Percentiles rank a stretch among this genome's conserved stretches.
phyloP scores from a whole-genome alignment of 2,329 filamentous ascomycete species.

The Passalora sequoiae region DNA sequence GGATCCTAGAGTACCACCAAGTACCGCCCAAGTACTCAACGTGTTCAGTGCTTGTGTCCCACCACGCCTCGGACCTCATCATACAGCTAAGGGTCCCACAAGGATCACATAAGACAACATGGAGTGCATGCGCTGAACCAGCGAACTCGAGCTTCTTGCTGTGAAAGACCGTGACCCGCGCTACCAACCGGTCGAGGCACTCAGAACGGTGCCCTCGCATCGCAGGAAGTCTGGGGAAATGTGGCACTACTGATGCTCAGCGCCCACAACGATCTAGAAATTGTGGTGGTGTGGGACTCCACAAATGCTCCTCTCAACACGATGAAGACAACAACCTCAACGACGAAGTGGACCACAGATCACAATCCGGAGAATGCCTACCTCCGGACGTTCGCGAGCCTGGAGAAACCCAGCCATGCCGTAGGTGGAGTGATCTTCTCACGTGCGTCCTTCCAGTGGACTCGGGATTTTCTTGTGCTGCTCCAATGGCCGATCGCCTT shows the following conservation, averaged over 20 bases:
- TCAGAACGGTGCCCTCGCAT: too few species aligned
- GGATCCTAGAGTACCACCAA: neutral
- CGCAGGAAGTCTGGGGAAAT: slow-evolving; percentile 8
- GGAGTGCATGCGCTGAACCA: slow-evolving; percentile 13
- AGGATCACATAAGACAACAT: slow-evolving; percentile 17
- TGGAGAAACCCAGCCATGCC: neutral
- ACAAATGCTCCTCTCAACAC: too few species aligned
- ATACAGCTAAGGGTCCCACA: slow-evolving; percentile 18
- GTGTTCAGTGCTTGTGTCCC: neutral
- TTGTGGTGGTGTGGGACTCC: too few species aligned
- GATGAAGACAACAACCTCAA: slow-evolving; percentile 5
- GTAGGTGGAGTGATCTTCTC: slow-evolving; percentile 8
- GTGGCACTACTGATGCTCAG: too few species aligned
- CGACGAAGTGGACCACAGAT: slow-evolving; percentile 1
- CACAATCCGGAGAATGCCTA: slow-evolving; percentile 3
- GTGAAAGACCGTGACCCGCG: neutral
- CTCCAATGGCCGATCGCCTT: too few species aligned
- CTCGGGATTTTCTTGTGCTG: too few species aligned
- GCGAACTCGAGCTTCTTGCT: neutral
- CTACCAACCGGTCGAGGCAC: too few species aligned
- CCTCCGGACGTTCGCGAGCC: neutral
- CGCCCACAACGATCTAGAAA: too few species aligned
- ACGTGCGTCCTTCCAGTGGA: too few species aligned
- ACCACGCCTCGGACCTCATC: slow-evolving; percentile 14
- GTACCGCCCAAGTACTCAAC: slow-evolving; percentile 8